phyloP scores from a whole-genome alignment of 2,329 filamentous ascomycete genomes.

The Plectosphaerella cucumerina region DNA sequence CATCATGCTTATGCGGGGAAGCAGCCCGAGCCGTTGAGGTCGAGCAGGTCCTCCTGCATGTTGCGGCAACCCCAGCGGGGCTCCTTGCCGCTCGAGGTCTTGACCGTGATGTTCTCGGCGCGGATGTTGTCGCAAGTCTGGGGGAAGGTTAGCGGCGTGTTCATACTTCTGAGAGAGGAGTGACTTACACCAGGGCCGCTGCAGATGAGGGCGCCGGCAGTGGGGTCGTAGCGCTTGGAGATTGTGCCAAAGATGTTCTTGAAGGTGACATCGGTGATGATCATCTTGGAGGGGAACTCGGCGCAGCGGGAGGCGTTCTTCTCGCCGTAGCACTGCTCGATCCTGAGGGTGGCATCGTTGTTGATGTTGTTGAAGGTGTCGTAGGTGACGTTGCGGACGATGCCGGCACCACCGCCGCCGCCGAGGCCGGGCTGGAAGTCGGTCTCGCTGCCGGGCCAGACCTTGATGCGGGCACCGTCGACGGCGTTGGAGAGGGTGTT shows the following conservation, averaged over 20 bases:
- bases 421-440: slow-evolving; percentile 53
- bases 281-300: slow-evolving; percentile 12
- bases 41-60: slow-evolving; percentile 15
- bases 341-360: slow-evolving; percentile 57
- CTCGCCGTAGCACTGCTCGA: slow-evolving; percentile 56
- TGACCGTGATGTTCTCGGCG: slow-evolving; percentile 38
- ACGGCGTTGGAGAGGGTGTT: slow-evolving; percentile 53
- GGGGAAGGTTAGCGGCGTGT: not conserved
- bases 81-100: slow-evolving; percentile 38
- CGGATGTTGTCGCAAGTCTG: slow-evolving; percentile 41
- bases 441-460: slow-evolving; percentile 51
- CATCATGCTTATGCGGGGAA: not conserved
- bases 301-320: slow-evolving; percentile 6
- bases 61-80: slow-evolving; percentile 40
- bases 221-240: slow-evolving; percentile 21
- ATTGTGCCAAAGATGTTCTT: slow-evolving; percentile 22
- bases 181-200: slow-evolving; percentile 21
- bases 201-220: slow-evolving; percentile 22
- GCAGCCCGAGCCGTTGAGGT: slow-evolving; percentile 7
- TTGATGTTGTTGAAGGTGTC: slow-evolving; percentile 52
- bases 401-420: slow-evolving; percentile 53
- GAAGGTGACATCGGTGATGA: slow-evolving; percentile 21
- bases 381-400: slow-evolving; percentile 59
- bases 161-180: not conserved
- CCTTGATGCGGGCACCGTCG: slow-evolving; percentile 69